Base-by-base conservation (phyloP, 2,329 filamentous ascomycete species). In the Apiospora arundinis region DNA sequence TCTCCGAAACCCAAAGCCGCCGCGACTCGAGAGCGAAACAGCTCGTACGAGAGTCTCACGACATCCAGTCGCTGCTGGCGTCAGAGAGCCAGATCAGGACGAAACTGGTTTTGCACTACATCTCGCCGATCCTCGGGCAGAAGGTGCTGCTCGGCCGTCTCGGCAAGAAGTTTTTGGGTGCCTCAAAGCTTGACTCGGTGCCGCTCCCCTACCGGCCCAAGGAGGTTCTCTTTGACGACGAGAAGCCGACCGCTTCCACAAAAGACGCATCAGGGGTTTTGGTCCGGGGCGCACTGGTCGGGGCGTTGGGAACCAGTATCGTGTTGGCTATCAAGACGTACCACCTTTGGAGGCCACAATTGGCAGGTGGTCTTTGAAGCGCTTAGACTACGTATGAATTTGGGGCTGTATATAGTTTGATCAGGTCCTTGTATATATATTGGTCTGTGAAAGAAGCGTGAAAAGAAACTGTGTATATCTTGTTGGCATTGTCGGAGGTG, bases 61-160 rank as follows among this genome's bases (percentile, higher is more conserved):
- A 71, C 2, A 69, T 72, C 25, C 76, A 77, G 56, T 71, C 71
- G 8, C 69, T 76, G n/a, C 46, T 70, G 18, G 75, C 74, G 4
- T 72, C 72, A 45, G 75, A 77, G 65, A 74, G 68, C 28, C 73
- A 72, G 7, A 5, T 74, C 12, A 23, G 72, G 44, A 69, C 71
- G 32, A 70, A 40, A 4, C 52, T 73, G 21, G 28, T 65, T 11
- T 9, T 37, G 16, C 28, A 65, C 37, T 37, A 37, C 60, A 65
- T 65, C 37, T n/a, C 32, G 40, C 68, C 32, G 16, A 49, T 69
- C 23, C 48, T 52, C 48, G 48, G 23, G 4, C n/a, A 52, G 9
- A 52, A 14, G 8, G 49, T 60, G 56, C 25, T 60, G 16, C 40
- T 70, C 2, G 69, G 48, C 8, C 25, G 37, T 23, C 28, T 69